Evolutionary conservation across 768 basidiomycete species (phyloP).

Genomic region (Mycena haematopus): DNA sequence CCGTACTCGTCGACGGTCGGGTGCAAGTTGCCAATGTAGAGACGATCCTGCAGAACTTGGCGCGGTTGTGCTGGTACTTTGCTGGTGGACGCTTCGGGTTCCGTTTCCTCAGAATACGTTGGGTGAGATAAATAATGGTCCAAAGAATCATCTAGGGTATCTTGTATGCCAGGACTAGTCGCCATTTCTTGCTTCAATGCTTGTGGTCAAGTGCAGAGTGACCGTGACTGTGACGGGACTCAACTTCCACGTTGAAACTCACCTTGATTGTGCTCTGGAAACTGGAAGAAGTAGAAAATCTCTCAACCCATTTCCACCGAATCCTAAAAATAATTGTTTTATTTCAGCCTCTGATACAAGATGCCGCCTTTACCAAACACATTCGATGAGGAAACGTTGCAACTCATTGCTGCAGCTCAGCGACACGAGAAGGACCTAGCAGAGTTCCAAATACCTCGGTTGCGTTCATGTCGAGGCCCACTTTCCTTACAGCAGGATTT

Average conservation of each 20-base stretch:
- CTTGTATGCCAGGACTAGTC: background rate
- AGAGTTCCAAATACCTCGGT: slow-evolving; percentile 76
- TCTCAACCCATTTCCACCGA: too few relatives aligned
- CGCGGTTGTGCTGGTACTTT: slow-evolving; percentile 35
- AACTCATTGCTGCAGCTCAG: slow-evolving; percentile 57
- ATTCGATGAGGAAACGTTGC: slow-evolving; percentile 56
- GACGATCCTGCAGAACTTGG: slow-evolving; percentile 66
- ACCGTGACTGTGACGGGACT: too few relatives aligned
- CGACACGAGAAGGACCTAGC: slow-evolving; percentile 68
- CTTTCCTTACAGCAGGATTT: slow-evolving; percentile 73
- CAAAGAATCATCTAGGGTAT: slow-evolving; percentile 3
- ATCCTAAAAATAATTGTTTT: background rate
- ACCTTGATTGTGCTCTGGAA: too few relatives aligned
- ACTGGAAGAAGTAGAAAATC: too few relatives aligned
- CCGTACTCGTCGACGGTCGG: slow-evolving; percentile 85
- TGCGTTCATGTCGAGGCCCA: slow-evolving; percentile 73
- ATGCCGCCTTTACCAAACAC: slow-evolving; percentile 72
- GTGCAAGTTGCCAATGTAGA: slow-evolving; percentile 91
- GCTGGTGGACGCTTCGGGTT: slow-evolving; percentile 30
- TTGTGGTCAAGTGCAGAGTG: too few relatives aligned
- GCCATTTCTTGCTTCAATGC: slow-evolving; percentile 1
- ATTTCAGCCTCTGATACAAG: background rate
- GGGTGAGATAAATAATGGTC: slow-evolving; percentile 36
- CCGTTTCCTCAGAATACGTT: background rate
- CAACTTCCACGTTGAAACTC: too few relatives aligned